These are phyloP conservation scores for Candida albicans DNA, from an alignment of 1,139 yeast genomes.

Conservation along the genomic window DNA sequence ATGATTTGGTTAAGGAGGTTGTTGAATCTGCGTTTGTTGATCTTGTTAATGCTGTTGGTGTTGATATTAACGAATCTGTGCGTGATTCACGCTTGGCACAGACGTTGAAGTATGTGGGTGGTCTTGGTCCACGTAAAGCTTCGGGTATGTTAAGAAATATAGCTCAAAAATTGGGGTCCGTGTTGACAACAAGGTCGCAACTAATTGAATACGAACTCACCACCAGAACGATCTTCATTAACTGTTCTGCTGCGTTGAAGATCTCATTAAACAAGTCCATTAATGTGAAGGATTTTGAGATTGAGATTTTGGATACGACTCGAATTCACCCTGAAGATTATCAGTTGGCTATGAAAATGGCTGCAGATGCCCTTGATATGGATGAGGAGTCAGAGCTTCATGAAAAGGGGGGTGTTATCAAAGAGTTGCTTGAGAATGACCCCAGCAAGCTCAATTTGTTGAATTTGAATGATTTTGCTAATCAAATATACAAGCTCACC, in stretches of 20 bases:
- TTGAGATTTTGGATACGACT: constrained; percentile 88
- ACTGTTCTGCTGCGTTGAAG: constrained; percentile 86
- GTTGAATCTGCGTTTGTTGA: constrained; percentile 86
- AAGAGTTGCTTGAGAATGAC: constrained; percentile 76
- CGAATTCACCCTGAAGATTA: constrained; percentile 98
- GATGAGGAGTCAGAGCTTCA: constrained; percentile 92
- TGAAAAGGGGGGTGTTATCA: constrained; percentile 78
- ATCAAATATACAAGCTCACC: constrained; percentile 75
- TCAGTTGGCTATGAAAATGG: constrained; percentile 93
- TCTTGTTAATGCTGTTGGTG: constrained; percentile 86
- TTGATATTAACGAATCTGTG: constrained; percentile 88
- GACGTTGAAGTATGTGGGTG: constrained; percentile 75
- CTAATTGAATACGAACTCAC: constrained; percentile 79
- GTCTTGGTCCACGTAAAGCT: constrained; percentile 95
- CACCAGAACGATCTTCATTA: constrained; percentile 79
- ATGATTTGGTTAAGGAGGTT: constrained; percentile 63
- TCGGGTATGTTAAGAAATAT: constrained; percentile 82
- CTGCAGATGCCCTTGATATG: constrained; percentile 94
- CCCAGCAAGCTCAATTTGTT: constrained; percentile 86
- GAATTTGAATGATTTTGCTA: constrained; percentile 90
- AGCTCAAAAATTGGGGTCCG: constrained; percentile 66
- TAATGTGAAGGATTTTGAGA: constrained; percentile 43
- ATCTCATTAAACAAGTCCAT: constrained; percentile 67
- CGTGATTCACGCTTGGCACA: constrained; percentile 71
- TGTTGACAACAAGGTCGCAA: constrained; percentile 66